A percentile compares a stretch with the other conserved stretches of the same genome.
phyloP scores from a whole-genome alignment of 306 rosid species.

The Citrullus colocynthis region DNA sequence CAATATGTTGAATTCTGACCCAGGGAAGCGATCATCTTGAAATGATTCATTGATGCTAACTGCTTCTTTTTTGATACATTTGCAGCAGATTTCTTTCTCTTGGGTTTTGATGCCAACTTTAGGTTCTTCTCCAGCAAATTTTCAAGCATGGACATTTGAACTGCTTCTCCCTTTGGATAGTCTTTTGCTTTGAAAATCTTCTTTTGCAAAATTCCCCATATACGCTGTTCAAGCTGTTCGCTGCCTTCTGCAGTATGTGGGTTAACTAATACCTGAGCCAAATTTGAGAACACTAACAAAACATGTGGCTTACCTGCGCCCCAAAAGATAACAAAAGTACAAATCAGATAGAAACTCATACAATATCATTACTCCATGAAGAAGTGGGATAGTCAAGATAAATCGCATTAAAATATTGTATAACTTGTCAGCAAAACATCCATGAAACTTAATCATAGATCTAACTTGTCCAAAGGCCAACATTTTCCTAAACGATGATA shows the following conservation, averaged over 20 bases:
- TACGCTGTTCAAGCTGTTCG: slow-evolving; percentile 87
- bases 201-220: slow-evolving; percentile 81
- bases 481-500: background rate
- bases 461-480: background rate
- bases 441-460: background rate
- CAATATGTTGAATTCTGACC: slow-evolving; percentile 76
- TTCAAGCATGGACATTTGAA: slow-evolving; percentile 57
- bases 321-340: slow-evolving; percentile 6
- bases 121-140: slow-evolving; percentile 60
- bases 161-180: slow-evolving; percentile 60
- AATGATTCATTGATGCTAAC: slow-evolving; percentile 45
- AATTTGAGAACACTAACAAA: slow-evolving; percentile 56
- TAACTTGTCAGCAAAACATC: background rate
- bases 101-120: slow-evolving; percentile 79
- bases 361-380: background rate
- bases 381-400: background rate
- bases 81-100: slow-evolving; percentile 47
- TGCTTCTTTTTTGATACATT: slow-evolving; percentile 47
- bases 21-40: slow-evolving; percentile 58
- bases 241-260: slow-evolving; percentile 78
- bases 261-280: slow-evolving; percentile 55
- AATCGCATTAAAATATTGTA: background rate
- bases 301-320: slow-evolving; percentile 73
- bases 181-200: slow-evolving; percentile 73
- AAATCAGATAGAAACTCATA: background rate